Evolutionary conservation across 441 rosid species (phyloP), one percentile per base, ranked within the genome.

Genomic region (Populus tomentosa): DNA sequence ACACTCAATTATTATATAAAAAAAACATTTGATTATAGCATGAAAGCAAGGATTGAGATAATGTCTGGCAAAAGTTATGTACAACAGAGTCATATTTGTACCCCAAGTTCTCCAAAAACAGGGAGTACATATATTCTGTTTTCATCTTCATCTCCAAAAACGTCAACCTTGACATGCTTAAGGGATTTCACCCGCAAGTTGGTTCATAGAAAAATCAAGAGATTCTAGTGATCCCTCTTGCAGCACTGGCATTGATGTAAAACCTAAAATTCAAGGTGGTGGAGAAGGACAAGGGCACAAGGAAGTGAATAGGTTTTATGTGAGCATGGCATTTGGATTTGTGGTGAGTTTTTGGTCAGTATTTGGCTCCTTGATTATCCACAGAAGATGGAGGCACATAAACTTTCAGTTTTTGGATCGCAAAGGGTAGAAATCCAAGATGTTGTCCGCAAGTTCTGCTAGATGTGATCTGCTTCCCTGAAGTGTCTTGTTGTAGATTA

Each of bases 311-410:
- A 63, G 53, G 23, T 75, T 77, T 53, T 67, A 70, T 53, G 10
- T 76, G 28, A 61, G 83, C 32, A 6, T 67, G 14, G 50, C 18
- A 11, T 4, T 71, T 1, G 85, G 85, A 7, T 84, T 80, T 21
- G 28, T 63, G 36, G 70, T 80, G 14, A 77, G 88, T 28, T 86
- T 82, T 40, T 38, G 78, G 87, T 70, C 78, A 24, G 24, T 24
- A 24, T 24, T 24, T 3, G 79, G 81, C 6, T 33, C 79, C 32
- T 66, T 82, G 53, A 11, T 32, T 1, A 10, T 75, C 10, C 75
- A 66, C 18, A 30, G 18, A 24, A 63, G 80, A 36, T 85, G 82
- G 85, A 80, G 85, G 70, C 0, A 46, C 38, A 70, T 76, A 32
- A 75, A 85, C 53, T 85, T 69, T 69, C 32, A 6, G 14, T 23